Percentiles rank a stretch among this genome's conserved stretches.
Evolutionary conservation across 2,329 filamentous ascomycete species (phyloP).

Genomic region (Arthrobotrys conoides): DNA sequence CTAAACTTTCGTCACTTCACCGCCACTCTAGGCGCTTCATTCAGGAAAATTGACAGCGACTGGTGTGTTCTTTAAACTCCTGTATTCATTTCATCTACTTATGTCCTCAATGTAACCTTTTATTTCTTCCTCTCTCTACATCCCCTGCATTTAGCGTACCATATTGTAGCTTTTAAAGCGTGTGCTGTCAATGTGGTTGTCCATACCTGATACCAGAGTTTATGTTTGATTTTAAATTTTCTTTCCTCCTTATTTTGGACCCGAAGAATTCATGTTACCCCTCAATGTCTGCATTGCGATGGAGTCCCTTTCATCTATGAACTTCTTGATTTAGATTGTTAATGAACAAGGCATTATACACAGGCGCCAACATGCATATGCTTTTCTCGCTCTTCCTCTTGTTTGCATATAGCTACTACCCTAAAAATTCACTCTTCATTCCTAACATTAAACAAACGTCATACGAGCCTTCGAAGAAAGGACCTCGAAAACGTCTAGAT

Average conservation of each 20-base stretch:
- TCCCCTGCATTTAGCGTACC: slow-evolving; percentile 49
- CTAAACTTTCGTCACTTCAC: not conserved
- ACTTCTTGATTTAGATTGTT: slow-evolving; percentile 2
- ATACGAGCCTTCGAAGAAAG: not conserved
- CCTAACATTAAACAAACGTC: not conserved
- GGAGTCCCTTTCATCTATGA: slow-evolving; percentile 39
- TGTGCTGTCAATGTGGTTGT: not conserved
- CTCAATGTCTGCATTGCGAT: slow-evolving; percentile 40
- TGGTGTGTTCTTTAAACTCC: slow-evolving; percentile 20
- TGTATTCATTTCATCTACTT: slow-evolving; percentile 34
- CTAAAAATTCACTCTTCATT: not conserved
- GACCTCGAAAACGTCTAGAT: not conserved
- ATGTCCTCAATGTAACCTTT: slow-evolving; percentile 11
- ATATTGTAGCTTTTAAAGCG: slow-evolving; percentile 22
- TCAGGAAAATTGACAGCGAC: not conserved
- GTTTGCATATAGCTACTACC: not conserved
- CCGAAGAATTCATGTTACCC: not conserved
- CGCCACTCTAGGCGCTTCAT: slow-evolving; percentile 28
- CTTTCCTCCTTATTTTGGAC: not conserved
- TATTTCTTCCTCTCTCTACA: not conserved
- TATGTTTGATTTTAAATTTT: slow-evolving; percentile 6
- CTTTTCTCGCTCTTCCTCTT: not conserved
- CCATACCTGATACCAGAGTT: slow-evolving; percentile 4
- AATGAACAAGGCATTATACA: slow-evolving; percentile 16
- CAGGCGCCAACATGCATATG: not conserved